Conservation (phyloP, 192 early-diverging fungal species). For the Coemansia sp. region DNA sequence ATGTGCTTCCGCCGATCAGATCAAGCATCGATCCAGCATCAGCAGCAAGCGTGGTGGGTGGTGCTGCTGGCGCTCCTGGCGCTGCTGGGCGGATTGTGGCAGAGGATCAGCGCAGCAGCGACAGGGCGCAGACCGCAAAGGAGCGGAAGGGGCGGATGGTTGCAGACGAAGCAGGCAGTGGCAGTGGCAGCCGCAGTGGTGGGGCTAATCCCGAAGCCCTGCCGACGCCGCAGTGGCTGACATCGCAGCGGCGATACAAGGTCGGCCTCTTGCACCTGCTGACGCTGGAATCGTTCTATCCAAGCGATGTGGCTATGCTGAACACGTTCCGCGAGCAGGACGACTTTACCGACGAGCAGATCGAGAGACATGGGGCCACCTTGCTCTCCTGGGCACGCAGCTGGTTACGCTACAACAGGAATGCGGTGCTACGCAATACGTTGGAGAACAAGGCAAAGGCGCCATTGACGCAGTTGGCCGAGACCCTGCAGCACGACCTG, state of each 20-base stretch:
- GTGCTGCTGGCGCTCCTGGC: background rate
- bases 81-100: background rate
- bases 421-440: slow-evolving; percentile 45
- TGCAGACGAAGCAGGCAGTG: too few species aligned
- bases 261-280: slow-evolving; percentile 39
- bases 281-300: slow-evolving; percentile 55
- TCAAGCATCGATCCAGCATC: background rate
- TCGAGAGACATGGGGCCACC: slow-evolving; percentile 29
- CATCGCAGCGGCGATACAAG: slow-evolving; percentile 46
- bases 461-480: slow-evolving; percentile 34
- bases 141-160: slow-evolving; percentile 11
- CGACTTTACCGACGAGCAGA: slow-evolving; percentile 45
- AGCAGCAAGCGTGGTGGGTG: background rate
- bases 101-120: slow-evolving; percentile 5
- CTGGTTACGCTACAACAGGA: slow-evolving; percentile 54
- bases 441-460: slow-evolving; percentile 40
- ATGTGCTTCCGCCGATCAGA: slow-evolving; percentile 32
- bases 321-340: slow-evolving; percentile 37
- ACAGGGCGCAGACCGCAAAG: background rate
- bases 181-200: too few species aligned
- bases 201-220: slow-evolving; percentile 39
- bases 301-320: slow-evolving; percentile 50
- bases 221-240: slow-evolving; percentile 35
- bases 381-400: slow-evolving; percentile 55
- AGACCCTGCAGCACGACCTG: slow-evolving; percentile 51